phyloP scores from a whole-genome alignment of 129 eudicot species.

The Flaveria ramosissima region DNA sequence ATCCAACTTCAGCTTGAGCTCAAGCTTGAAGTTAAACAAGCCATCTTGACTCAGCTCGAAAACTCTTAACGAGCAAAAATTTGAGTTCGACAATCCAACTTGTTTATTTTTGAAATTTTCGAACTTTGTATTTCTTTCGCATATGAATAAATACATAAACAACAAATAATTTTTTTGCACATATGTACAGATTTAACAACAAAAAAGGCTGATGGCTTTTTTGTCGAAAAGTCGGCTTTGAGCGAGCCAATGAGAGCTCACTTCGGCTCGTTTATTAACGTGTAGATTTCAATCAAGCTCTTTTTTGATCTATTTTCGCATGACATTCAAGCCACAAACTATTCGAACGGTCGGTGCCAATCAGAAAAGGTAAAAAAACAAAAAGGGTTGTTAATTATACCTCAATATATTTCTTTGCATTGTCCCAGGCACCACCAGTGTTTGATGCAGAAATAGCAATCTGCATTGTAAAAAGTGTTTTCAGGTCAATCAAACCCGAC shows the following conservation, averaged over 20 bases:
- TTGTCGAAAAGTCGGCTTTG: neutral
- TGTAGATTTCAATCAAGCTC: neutral
- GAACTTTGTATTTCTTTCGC: neutral
- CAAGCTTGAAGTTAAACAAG: neutral
- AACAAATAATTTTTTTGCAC: neutral
- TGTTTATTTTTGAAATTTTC: neutral
- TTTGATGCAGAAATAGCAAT: slow-evolving; percentile 93
- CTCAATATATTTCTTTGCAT: slow-evolving; percentile 89
- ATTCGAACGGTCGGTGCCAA: neutral
- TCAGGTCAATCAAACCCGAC: neutral
- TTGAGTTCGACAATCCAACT: neutral
- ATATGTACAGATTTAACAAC: neutral
- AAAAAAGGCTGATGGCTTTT: neutral
- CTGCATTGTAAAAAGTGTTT: slow-evolving; percentile 33
- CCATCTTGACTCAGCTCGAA: neutral
- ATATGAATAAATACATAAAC: neutral
- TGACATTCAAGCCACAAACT: neutral
- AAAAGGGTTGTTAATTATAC: slow-evolving; percentile 29
- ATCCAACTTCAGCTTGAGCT: neutral
- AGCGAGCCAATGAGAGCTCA: neutral
- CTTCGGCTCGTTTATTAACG: neutral
- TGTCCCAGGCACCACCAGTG: slow-evolving; percentile 99
- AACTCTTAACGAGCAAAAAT: neutral
- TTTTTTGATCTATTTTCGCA: neutral
- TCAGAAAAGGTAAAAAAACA: neutral